phyloP scores from a whole-genome alignment of 352 stramenopile species.

The Phytophthora meadii region DNA sequence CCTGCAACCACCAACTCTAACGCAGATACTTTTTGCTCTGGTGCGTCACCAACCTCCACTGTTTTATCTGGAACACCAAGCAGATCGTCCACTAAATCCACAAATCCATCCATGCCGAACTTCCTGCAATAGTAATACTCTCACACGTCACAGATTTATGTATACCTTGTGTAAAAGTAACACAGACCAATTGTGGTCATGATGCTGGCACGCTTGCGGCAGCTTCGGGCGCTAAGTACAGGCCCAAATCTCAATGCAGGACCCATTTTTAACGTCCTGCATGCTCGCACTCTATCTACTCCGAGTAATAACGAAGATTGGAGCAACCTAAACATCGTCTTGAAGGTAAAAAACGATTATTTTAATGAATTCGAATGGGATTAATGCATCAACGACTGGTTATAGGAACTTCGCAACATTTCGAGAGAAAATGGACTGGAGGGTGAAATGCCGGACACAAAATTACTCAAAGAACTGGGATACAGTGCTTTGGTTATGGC shows the following conservation, averaged over 20 bases:
- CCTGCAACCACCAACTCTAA: constrained; percentile 43
- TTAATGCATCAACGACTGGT: constrained; percentile 2
- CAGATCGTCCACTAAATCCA: constrained; percentile 59
- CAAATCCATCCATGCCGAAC: constrained; percentile 33
- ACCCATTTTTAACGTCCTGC: neutral
- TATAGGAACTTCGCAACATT: constrained; percentile 72
- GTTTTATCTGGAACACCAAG: constrained; percentile 23
- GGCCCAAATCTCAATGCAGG: constrained; percentile 5
- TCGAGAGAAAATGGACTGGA: constrained; percentile 51
- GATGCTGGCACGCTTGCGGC: constrained; percentile 28
- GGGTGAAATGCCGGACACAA: constrained; percentile 65
- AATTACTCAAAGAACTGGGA: constrained; percentile 72
- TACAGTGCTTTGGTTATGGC: constrained; percentile 68
- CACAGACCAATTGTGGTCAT: constrained; percentile 18
- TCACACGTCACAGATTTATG: constrained; percentile 8
- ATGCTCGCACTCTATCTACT: constrained; percentile 14
- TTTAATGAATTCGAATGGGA: constrained; percentile 5
- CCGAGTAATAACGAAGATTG: constrained; percentile 40
- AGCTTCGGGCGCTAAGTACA: constrained; percentile 4
- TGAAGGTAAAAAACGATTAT: constrained; percentile 52
- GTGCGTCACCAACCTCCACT: neutral
- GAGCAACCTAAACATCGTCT: constrained; percentile 67
- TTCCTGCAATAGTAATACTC: neutral
- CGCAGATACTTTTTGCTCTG: constrained; percentile 3
- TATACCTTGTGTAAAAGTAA: constrained; percentile 4